Percentiles rank a stretch among this genome's conserved stretches.
Evolutionary conservation across 83 land plant species (phyloP).

Genomic region (Diphasiastrum complanatum): DNA sequence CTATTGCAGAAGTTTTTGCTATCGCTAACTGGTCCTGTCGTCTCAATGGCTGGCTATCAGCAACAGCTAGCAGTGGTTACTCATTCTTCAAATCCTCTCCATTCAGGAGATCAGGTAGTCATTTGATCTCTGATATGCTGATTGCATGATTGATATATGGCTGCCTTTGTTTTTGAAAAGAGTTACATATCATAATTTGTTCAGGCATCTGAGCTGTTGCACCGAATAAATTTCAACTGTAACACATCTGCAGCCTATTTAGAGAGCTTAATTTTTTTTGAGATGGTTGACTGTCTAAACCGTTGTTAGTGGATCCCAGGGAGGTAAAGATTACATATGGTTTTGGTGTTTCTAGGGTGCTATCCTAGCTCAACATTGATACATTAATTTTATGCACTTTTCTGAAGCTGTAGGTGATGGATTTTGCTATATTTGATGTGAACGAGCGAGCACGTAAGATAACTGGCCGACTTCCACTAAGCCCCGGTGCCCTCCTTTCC

Average conservation of each 20-base stretch:
- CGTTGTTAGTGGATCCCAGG: too few relatives aligned
- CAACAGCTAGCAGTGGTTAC: constrained; percentile 65
- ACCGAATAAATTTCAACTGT: too few relatives aligned
- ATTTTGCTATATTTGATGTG: constrained; percentile 54
- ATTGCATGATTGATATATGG: neutral
- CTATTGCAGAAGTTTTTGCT: constrained; percentile 55
- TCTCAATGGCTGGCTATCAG: constrained; percentile 64
- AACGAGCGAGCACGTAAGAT: constrained; percentile 31
- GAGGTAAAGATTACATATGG: too few relatives aligned
- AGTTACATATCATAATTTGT: too few relatives aligned
- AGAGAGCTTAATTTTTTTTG: too few relatives aligned
- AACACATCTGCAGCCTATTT: too few relatives aligned
- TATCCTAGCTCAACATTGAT: too few relatives aligned
- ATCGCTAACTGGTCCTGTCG: constrained; percentile 82
- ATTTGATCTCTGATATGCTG: neutral
- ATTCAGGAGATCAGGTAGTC: constrained; percentile 71
- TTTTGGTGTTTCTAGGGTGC: too few relatives aligned
- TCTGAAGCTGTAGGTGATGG: constrained; percentile 49
- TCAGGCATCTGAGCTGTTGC: too few relatives aligned
- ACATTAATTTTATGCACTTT: constrained; percentile 3
- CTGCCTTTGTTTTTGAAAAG: neutral
- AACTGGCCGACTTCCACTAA: constrained; percentile 64
- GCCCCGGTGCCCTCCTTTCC: constrained; percentile 62
- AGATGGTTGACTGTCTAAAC: too few relatives aligned
- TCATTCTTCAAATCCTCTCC: constrained; percentile 70